phyloP scores from a whole-genome alignment of 768 basidiomycete genomes.

The Termitomyces sp. region DNA sequence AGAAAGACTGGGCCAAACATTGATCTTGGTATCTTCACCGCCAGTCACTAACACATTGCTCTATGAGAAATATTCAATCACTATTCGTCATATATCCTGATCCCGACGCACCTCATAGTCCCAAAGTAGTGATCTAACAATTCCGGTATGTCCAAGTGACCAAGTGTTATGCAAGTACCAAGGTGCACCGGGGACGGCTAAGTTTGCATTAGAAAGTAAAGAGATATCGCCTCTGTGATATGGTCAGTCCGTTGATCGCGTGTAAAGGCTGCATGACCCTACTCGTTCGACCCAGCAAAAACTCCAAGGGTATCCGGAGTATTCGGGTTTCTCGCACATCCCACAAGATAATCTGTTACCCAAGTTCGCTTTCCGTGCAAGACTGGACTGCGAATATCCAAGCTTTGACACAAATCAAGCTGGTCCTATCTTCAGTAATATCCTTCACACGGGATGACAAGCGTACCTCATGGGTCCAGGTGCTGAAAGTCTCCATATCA shows the following conservation, averaged over 20 bases:
- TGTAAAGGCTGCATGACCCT: conserved; percentile 18
- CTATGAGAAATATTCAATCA: conserved; percentile 21
- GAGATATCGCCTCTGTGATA: conserved; percentile 53
- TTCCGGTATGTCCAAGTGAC: conserved; percentile 52
- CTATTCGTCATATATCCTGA: not conserved
- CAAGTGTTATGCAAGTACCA: conserved; percentile 54
- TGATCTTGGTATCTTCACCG: conserved; percentile 48
- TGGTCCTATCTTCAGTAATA: conserved; percentile 22
- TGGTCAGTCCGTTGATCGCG: not conserved
- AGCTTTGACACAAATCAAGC: conserved; percentile 55
- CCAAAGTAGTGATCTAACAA: conserved; percentile 55
- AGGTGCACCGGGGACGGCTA: conserved; percentile 32
- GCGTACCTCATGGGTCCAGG: conserved; percentile 72
- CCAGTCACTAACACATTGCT: conserved; percentile 42
- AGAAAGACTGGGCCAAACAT: conserved; percentile 33
- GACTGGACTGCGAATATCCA: conserved; percentile 66
- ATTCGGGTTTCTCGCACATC: conserved; percentile 37
- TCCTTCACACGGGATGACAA: not conserved
- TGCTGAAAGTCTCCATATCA: conserved; percentile 93
- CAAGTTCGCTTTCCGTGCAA: conserved; percentile 59
- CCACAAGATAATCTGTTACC: conserved; percentile 79
- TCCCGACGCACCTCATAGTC: conserved; percentile 44
- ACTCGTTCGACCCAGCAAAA: conserved; percentile 78
- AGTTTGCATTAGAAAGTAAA: conserved; percentile 43
- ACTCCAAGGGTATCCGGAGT: conserved; percentile 41